These are phyloP conservation scores for Falciphora oryzae DNA, from an alignment of 2,329 filamentous ascomycete genomes.

Conservation along the genomic window DNA sequence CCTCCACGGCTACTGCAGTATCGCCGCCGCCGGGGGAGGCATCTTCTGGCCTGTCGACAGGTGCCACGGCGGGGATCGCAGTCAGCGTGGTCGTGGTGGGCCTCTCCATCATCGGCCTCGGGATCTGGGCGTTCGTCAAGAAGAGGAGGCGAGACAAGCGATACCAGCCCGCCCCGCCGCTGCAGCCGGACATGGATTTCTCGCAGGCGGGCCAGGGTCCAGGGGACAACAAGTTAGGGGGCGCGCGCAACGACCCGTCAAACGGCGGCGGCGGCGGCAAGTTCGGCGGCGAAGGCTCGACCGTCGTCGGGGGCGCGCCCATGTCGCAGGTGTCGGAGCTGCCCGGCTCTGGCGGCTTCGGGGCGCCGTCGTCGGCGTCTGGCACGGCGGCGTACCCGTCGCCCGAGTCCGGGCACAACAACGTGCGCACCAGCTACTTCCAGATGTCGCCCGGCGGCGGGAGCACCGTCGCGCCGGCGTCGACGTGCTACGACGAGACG, in stretches of 20 bases:
- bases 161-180: not conserved
- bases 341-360: not conserved
- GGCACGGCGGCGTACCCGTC: not conserved
- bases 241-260: not conserved
- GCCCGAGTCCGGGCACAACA: not conserved
- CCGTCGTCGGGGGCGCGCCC: not conserved
- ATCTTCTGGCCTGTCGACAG: not conserved
- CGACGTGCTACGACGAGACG: not conserved
- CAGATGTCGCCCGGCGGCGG: not conserved
- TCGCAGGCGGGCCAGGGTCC: not conserved
- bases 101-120: not conserved
- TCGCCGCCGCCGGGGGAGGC: not conserved
- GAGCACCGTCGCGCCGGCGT: too few species aligned
- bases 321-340: not conserved
- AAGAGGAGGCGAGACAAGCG: not conserved
- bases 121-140: not conserved
- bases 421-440: not conserved
- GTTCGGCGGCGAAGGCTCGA: not conserved
- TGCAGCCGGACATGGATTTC: not conserved
- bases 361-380: not conserved
- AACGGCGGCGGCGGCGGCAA: not conserved
- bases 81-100: constrained; percentile 1
- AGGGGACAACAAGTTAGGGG: not conserved
- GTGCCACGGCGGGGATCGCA: not conserved
- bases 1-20: not conserved